A percentile compares a stretch with the other conserved stretches of the same genome.
These are phyloP conservation scores for Larix sibirica DNA, from an alignment of 83 land plant species.

Conservation along the genomic window DNA sequence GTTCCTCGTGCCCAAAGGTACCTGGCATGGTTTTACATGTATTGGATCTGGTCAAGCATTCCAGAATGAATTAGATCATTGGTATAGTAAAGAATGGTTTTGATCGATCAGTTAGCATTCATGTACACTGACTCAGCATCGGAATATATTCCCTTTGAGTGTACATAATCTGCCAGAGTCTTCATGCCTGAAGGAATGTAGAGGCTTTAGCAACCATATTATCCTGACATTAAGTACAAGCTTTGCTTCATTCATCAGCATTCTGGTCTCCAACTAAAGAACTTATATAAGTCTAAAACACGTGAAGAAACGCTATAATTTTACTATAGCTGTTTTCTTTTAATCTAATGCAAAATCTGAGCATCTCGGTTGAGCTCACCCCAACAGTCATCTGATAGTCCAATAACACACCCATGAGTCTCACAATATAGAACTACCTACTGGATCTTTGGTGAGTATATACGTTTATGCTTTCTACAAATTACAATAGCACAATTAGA, in stretches of 20 bases:
- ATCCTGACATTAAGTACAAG: background rate
- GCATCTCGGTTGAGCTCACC: background rate
- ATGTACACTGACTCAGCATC: slow-evolving; percentile 8
- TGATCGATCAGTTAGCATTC: background rate
- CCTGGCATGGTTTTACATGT: slow-evolving; percentile 67
- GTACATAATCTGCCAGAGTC: slow-evolving; percentile 14
- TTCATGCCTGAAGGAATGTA: slow-evolving; percentile 18
- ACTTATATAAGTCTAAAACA: too few species aligned
- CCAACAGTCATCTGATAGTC: background rate
- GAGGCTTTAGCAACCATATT: background rate
- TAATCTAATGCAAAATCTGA: background rate
- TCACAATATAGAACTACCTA: background rate
- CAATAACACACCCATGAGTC: background rate
- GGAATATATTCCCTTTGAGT: slow-evolving; percentile 14
- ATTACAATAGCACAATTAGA: background rate
- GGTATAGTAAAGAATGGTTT: background rate
- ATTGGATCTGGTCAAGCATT: slow-evolving; percentile 27
- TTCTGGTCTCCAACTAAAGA: background rate
- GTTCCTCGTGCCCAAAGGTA: slow-evolving; percentile 58
- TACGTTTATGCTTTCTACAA: background rate
- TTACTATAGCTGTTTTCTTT: background rate
- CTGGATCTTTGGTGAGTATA: background rate
- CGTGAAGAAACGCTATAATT: background rate
- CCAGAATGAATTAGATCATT: background rate
- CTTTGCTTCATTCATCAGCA: background rate